Conservation (phyloP, 2,329 filamentous ascomycete genomes). For the Alternaria ventricosa region DNA sequence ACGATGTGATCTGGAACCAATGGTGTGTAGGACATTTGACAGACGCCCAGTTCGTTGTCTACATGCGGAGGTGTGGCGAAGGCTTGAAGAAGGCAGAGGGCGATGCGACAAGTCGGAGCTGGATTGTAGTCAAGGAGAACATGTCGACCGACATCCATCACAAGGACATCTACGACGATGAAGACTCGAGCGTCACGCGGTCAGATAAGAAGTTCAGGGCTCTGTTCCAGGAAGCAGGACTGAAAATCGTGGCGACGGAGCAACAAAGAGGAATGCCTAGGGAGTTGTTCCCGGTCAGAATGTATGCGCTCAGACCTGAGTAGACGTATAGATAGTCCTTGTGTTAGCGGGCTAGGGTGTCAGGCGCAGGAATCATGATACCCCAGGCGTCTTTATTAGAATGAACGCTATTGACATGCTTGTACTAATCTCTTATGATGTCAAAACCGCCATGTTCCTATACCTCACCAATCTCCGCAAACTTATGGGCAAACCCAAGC, state of each 20-base stretch:
- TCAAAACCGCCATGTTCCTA: not conserved
- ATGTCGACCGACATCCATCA: conserved; percentile 60
- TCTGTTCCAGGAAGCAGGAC: conserved; percentile 72
- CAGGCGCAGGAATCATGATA: conserved; percentile 11
- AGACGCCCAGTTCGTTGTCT: conserved; percentile 73
- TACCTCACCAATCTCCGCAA: conserved; percentile 30
- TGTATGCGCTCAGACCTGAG: conserved; percentile 75
- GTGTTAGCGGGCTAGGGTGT: not conserved
- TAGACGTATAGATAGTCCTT: conserved; percentile 7
- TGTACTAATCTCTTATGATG: not conserved
- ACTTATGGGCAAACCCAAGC: conserved; percentile 31
- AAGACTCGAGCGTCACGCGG: conserved; percentile 80
- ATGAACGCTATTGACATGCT: not conserved
- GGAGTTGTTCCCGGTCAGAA: conserved; percentile 74
- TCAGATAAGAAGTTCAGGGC: conserved; percentile 73
- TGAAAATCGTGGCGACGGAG: conserved; percentile 60
- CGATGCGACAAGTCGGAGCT: conserved; percentile 50
- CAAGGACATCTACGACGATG: conserved; percentile 74
- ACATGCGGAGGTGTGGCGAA: conserved; percentile 66
- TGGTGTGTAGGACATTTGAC: conserved; percentile 88
- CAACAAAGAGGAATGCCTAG: conserved; percentile 68
- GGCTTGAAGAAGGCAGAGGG: conserved; percentile 50
- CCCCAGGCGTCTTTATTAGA: not conserved
- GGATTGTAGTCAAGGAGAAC: conserved; percentile 85
- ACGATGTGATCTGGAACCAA: conserved; percentile 87